These are phyloP conservation scores for Aphanomyces invadans DNA, from an alignment of 352 stramenopile species.

Conservation along the genomic window DNA sequence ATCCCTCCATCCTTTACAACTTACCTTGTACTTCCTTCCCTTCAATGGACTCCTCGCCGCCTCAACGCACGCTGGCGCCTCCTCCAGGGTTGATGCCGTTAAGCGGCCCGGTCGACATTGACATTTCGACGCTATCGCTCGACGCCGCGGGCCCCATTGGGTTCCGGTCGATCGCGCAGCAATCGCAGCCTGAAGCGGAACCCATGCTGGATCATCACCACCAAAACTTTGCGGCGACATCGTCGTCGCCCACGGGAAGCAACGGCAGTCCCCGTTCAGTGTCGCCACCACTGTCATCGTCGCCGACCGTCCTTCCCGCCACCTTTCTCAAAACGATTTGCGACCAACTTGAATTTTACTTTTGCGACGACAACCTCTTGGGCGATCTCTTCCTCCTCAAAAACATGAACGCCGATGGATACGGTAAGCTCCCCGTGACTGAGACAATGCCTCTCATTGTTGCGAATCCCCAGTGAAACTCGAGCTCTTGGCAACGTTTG, in stretches of 20 bases:
- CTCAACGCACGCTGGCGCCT: background rate
- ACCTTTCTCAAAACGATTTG: slow-evolving; percentile 82
- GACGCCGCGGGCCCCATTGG: background rate
- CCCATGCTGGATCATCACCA: background rate
- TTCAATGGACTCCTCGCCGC: slow-evolving; percentile 9
- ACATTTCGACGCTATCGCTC: slow-evolving; percentile 16
- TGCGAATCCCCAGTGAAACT: slow-evolving; percentile 83
- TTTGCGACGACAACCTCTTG: slow-evolving; percentile 82
- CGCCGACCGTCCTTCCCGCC: slow-evolving; percentile 35
- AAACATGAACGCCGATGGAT: slow-evolving; percentile 86
- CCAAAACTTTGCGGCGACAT: no score
- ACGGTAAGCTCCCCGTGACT: slow-evolving; percentile 35
- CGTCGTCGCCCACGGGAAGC: background rate
- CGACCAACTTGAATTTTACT: slow-evolving; percentile 84
- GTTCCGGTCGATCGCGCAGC: background rate
- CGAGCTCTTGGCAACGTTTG: slow-evolving; percentile 74
- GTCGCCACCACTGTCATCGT: background rate
- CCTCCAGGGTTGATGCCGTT: background rate
- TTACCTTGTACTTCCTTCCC: background rate
- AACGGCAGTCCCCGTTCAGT: background rate
- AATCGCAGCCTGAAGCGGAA: slow-evolving; percentile 14
- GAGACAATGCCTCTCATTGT: no score
- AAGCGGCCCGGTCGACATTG: slow-evolving; percentile 2
- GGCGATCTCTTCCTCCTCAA: slow-evolving; percentile 80
- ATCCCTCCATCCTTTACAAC: background rate